Conservation (phyloP, 2,329 filamentous ascomycete species). For the Arthrinium phaeospermum region DNA sequence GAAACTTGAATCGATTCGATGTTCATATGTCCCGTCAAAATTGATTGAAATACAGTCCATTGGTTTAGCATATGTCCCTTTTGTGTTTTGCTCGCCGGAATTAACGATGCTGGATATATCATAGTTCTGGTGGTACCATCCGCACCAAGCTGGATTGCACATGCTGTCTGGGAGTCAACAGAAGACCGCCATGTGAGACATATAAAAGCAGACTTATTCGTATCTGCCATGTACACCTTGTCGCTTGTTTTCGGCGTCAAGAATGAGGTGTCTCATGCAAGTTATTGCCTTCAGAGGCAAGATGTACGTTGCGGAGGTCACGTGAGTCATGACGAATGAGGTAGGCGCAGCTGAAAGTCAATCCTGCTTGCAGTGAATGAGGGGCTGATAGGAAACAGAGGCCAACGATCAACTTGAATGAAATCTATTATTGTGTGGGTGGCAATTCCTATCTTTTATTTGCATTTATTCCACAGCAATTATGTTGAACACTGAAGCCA, state of each 20-base stretch:
- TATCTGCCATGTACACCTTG: background rate
- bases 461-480: background rate
- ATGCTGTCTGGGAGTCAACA: background rate
- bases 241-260: background rate
- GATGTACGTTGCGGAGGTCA: background rate
- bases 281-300: background rate
- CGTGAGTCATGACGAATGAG: background rate
- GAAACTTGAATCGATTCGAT: background rate
- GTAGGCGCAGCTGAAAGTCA: background rate
- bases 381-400: background rate
- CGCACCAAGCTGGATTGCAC: background rate
- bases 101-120: background rate
- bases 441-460: background rate
- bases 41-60: background rate
- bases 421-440: no score
- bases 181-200: background rate
- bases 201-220: background rate
- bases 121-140: background rate
- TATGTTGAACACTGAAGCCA: constrained; percentile 31
- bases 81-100: background rate
- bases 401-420: background rate
- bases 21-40: background rate
- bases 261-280: background rate
- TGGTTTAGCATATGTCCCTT: background rate
- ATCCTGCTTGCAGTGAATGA: background rate